Conservation (phyloP, 139 green algal genomes). For the Nannochloris sp. region DNA sequence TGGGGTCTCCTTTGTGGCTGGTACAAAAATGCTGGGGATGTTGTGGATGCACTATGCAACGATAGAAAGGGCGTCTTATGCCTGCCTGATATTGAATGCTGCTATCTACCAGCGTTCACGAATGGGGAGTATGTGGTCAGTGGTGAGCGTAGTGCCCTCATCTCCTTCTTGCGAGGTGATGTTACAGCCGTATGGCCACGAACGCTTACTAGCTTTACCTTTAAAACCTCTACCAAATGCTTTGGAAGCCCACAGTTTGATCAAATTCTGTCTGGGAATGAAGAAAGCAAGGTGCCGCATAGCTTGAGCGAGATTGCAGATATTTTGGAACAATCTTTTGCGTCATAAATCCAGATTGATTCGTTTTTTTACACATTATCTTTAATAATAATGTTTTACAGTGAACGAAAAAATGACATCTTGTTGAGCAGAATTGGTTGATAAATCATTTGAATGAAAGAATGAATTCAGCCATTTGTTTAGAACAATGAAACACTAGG, state of each 20-base stretch:
- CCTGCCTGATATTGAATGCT: not conserved
- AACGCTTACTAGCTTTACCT: not conserved
- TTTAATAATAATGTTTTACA: too few species aligned
- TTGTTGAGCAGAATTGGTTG: too few species aligned
- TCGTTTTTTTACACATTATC: too few species aligned
- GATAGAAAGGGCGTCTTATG: conserved; percentile 5
- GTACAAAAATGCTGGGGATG: not conserved
- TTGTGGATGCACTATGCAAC: not conserved
- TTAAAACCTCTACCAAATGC: not conserved
- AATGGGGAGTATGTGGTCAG: not conserved
- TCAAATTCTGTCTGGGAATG: not conserved
- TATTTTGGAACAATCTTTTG: not conserved
- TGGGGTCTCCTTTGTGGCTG: not conserved
- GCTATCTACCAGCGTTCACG: not conserved
- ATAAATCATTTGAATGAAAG: not conserved
- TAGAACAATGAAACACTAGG: conserved; percentile 2
- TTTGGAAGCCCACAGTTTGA: conserved; percentile 6
- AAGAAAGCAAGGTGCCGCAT: not conserved
- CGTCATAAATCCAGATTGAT: too few species aligned
- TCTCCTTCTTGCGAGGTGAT: not conserved
- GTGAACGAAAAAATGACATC: too few species aligned
- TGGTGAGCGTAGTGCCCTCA: not conserved
- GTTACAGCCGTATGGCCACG: not conserved
- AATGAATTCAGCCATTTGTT: conserved; percentile 5
- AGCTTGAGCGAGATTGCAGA: not conserved